Conservation (phyloP, 306 rosid species). For the Fragaria ananassa region DNA sequence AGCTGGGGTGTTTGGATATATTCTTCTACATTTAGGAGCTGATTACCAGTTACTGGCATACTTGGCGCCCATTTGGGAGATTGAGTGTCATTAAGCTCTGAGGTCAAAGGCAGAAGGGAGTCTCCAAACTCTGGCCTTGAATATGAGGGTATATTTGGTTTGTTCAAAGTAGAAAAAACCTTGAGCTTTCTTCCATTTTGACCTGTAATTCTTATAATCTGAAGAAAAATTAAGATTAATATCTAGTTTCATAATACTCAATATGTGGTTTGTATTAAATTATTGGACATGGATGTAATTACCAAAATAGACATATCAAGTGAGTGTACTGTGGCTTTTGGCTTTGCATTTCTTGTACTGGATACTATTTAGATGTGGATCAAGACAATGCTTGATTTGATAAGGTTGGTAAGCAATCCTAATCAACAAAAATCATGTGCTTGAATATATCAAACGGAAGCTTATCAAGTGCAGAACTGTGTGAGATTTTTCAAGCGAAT, state of each 20-base stretch:
- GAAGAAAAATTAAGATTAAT: neutral
- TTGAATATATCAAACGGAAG: too few species aligned
- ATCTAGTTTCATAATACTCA: neutral
- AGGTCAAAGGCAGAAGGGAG: neutral
- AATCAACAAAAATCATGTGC: neutral
- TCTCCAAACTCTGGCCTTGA: neutral
- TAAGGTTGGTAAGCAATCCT: neutral
- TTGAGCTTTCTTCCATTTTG: neutral
- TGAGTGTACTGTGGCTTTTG: neutral
- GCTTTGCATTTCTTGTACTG: neutral
- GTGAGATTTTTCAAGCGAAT: too few species aligned
- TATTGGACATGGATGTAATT: neutral
- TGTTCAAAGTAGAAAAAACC: neutral
- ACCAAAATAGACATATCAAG: neutral
- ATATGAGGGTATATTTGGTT: neutral
- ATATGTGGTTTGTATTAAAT: neutral
- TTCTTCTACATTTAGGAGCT: neutral
- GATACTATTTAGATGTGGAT: conserved; percentile 9
- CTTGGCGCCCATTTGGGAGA: neutral
- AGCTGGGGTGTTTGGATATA: neutral
- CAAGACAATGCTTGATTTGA: too few species aligned
- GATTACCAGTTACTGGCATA: neutral
- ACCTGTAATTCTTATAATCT: neutral
- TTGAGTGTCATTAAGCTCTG: neutral
- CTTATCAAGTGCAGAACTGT: too few species aligned